These are phyloP conservation scores for Magnolia kwangsiensis DNA, from an alignment of 164 flowering plant species.

Conservation along the genomic window DNA sequence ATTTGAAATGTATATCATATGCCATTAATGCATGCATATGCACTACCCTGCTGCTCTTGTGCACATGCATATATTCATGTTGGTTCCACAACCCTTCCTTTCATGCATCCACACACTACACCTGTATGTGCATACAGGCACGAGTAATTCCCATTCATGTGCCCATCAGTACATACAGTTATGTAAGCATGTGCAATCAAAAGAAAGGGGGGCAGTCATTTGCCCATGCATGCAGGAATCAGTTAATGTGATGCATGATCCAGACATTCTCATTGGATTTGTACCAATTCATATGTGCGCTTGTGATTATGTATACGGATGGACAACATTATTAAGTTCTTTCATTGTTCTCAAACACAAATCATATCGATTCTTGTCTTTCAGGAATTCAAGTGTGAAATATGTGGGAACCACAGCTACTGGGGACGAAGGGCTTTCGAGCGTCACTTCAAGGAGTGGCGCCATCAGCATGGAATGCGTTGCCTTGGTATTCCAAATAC, in stretches of 20 bases:
- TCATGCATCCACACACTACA: no score
- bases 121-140: background rate
- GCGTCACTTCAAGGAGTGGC: constrained; percentile 98
- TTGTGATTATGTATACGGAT: background rate
- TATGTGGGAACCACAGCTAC: constrained; percentile 96
- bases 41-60: no score
- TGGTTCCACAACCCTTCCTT: background rate
- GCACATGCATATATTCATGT: no score
- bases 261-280: background rate
- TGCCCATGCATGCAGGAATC: background rate
- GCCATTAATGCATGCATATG: no score
- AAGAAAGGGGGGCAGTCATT: background rate
- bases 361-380: constrained; percentile 5
- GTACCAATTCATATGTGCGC: background rate
- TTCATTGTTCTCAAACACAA: background rate
- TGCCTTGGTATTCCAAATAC: constrained; percentile 98
- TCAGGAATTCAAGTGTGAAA: constrained; percentile 98
- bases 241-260: background rate
- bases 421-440: constrained; percentile 99
- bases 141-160: no score
- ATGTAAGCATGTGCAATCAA: no score
- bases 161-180: no score
- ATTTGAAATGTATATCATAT: no score
- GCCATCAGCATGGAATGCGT: constrained; percentile 98
- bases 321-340: no score